Percentiles rank a stretch among this genome's conserved stretches.
phyloP scores from a whole-genome alignment of 139 green algal species.

The Coccomyxa sp. region DNA sequence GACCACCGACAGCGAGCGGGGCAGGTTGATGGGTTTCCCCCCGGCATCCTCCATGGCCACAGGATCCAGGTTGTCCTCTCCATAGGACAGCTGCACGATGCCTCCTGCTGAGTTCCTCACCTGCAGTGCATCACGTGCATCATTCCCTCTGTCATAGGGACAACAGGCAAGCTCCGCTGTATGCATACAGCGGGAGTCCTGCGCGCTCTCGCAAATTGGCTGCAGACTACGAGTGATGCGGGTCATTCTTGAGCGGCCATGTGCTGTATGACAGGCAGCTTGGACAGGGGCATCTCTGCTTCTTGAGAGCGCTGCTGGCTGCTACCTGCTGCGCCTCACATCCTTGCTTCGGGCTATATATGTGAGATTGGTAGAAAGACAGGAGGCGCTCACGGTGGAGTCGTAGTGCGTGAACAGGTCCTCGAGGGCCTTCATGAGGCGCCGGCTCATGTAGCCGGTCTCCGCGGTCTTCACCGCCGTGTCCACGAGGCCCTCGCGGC shows the following conservation, averaged over 20 bases:
- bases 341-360: not conserved
- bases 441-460: constrained; percentile 96
- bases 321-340: no score
- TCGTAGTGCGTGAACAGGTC: constrained; percentile 95
- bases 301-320: no score
- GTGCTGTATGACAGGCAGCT: no score
- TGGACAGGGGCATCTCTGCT: no score
- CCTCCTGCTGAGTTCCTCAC: constrained; percentile 82
- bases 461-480: constrained; percentile 99
- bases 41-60: constrained; percentile 85
- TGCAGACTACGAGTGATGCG: no score
- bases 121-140: constrained; percentile 1
- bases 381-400: constrained; percentile 54
- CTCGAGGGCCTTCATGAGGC: constrained; percentile 98
- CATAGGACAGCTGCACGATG: constrained; percentile 94
- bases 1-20: constrained; percentile 40
- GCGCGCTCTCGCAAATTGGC: not conserved
- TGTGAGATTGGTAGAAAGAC: not conserved
- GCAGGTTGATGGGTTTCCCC: constrained; percentile 65
- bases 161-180: not conserved
- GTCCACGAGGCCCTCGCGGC: constrained; percentile 93
- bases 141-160: not conserved
- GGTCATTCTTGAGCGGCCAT: no score
- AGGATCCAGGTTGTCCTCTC: constrained; percentile 93
- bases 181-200: not conserved